These are phyloP conservation scores for Dalbergia oliveri DNA, from an alignment of 306 rosid species.

Conservation along the genomic window DNA sequence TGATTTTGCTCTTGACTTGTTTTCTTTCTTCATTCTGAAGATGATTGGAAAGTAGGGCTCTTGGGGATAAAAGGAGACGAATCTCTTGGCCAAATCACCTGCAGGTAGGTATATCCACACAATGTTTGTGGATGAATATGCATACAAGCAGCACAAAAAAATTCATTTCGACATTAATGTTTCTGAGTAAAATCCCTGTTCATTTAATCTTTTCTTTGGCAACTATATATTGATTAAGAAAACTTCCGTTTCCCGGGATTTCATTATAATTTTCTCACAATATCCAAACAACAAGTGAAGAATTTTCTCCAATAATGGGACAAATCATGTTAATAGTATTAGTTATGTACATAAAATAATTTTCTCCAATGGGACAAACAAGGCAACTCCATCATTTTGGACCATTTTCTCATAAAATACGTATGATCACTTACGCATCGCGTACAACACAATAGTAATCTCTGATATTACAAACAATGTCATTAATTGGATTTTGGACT, in stretches of 20 bases:
- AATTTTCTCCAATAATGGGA: constrained; percentile 14
- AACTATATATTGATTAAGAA: neutral
- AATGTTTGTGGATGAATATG: constrained; percentile 33
- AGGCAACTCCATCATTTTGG: constrained; percentile 40
- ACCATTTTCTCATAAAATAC: neutral
- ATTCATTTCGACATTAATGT: neutral
- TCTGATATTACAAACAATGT: neutral
- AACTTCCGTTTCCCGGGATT: neutral
- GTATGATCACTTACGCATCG: neutral
- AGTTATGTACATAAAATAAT: neutral
- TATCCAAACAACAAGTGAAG: neutral
- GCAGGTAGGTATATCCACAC: constrained; percentile 42
- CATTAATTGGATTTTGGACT: constrained; percentile 17
- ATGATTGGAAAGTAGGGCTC: constrained; percentile 47
- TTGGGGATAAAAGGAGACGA: constrained; percentile 40
- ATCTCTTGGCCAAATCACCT: constrained; percentile 45
- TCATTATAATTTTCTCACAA: neutral
- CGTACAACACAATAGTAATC: neutral
- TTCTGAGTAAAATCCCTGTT: neutral
- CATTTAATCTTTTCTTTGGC: neutral
- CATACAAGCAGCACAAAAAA: neutral
- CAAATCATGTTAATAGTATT: constrained; percentile 24
- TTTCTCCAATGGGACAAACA: constrained; percentile 36
- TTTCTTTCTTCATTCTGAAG: constrained; percentile 25
- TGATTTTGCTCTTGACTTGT: constrained; percentile 35